Base-by-base conservation (phyloP, 2,329 filamentous ascomycete genomes). In the Fusarium siculi region DNA sequence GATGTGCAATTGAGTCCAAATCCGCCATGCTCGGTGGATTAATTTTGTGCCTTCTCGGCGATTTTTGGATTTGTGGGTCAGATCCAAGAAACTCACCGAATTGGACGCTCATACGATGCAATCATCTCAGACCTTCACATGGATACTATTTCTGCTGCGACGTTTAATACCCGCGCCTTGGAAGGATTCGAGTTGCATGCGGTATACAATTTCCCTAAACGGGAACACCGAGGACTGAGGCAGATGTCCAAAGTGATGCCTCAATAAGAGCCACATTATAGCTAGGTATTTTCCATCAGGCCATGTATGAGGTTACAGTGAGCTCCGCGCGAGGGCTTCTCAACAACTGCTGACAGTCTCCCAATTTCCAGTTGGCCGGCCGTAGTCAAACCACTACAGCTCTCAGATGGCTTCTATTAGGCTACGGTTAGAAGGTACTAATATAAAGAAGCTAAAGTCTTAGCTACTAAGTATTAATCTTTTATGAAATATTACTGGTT, bases 71-170 rank as follows among this genome's bases (percentile, higher is more conserved):
- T 14, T 42, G 39, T n/a, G 14, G 21, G 39, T n/a, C 14, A 21
- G 12, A n/a, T n/a, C 0, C 1, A n/a, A n/a, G 3, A 42, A 42
- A 42, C 12, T 42, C 39, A 1, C 21, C 39, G 39, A 0, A 16
- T 7, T 42, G 21, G 21, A 42, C 21, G 39, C 21, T 42, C 21
- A 12, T 42, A 42, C 21, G 14, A 42, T n/a, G 9, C 9, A 15
- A 42, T n/a, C 4, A 42, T 42, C 21, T n/a, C 14, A 39, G 19
- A 0, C 19, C 10, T 1, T 0, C 18, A 11, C 37, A 39, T 39
- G 19, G 37, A 39, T n/a, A 1, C 21, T 42, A 42, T 42, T 14
- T 12, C 21, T 42, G 39, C 39, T 40, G 39, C 39, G 39, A 21
- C 39, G 21, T 42, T 42, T n/a, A n/a, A 15, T 15, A 42, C 39